phyloP scores from a whole-genome alignment of 371 early-diverging fungal genomes.

The Lichtheimia hyalospora region DNA sequence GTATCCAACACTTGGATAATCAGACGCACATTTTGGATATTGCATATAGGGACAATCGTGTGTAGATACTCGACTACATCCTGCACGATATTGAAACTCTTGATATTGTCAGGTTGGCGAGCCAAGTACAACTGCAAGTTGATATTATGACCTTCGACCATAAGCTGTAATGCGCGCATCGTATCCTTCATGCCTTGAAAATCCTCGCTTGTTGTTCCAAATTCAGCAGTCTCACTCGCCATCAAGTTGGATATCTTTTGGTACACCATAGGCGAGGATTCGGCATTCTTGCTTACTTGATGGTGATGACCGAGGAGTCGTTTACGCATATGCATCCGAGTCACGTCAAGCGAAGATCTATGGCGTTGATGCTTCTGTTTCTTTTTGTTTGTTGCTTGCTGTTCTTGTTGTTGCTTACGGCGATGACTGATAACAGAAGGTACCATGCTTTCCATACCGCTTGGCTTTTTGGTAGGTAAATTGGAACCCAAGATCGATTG shows the following conservation, averaged over 20 bases:
- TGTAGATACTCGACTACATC: constrained; percentile 58
- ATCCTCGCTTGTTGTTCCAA: constrained; percentile 32
- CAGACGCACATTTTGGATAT: constrained; percentile 37
- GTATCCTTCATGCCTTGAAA: constrained; percentile 43
- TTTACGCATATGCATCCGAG: constrained; percentile 3
- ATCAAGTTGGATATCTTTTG: constrained; percentile 27
- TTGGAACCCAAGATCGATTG: constrained; percentile 20
- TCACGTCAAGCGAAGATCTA: constrained; percentile 8
- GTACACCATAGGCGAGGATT: constrained; percentile 15
- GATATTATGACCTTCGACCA: constrained; percentile 61
- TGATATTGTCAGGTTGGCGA: constrained; percentile 57
- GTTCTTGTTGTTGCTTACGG: background rate
- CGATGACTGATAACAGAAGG: no score
- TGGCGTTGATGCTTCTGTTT: background rate
- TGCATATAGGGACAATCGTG: constrained; percentile 47
- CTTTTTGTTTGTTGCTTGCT: background rate
- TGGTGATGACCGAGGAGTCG: background rate
- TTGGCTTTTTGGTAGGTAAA: background rate
- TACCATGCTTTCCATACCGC: background rate
- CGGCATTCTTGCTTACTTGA: constrained; percentile 2
- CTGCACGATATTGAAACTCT: constrained; percentile 55
- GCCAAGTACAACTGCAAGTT: constrained; percentile 53
- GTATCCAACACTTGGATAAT: constrained; percentile 61
- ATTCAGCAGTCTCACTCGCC: constrained; percentile 29
- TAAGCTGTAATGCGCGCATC: constrained; percentile 54